phyloP scores from a whole-genome alignment of 352 stramenopile species.

The Phytophthora kernoviae region DNA sequence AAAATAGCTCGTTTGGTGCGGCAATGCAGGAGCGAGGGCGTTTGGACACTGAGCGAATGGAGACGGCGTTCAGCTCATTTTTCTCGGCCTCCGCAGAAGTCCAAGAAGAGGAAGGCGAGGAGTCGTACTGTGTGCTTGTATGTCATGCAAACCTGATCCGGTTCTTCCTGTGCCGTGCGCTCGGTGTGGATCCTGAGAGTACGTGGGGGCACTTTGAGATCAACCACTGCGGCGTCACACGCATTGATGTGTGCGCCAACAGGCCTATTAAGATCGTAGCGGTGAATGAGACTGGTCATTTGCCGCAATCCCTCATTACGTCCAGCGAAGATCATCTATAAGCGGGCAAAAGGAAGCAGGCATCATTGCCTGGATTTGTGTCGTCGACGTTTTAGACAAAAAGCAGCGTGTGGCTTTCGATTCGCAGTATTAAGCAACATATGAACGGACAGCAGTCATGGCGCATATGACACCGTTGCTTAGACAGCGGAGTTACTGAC shows the following conservation, averaged over 20 bases:
- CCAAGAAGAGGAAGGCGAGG: constrained; percentile 49
- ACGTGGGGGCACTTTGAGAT: constrained; percentile 87
- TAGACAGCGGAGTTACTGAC: constrained; percentile 42
- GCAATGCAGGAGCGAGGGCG: constrained; percentile 38
- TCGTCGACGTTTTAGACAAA: constrained; percentile 38
- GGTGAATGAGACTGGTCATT: constrained; percentile 82
- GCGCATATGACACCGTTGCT: constrained; percentile 15
- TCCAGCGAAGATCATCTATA: constrained; percentile 87
- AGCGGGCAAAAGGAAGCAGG: constrained; percentile 24
- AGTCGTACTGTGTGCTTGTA: constrained; percentile 74
- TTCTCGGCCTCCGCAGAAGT: constrained; percentile 23
- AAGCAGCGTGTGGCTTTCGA: constrained; percentile 4
- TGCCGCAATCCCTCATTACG: constrained; percentile 77
- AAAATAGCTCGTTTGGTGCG: constrained; percentile 20
- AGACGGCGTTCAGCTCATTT: constrained; percentile 61
- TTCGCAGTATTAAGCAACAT: neutral
- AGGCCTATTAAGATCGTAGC: constrained; percentile 72
- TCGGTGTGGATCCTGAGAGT: constrained; percentile 58
- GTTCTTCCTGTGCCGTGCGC: constrained; percentile 79
- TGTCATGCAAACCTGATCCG: constrained; percentile 87
- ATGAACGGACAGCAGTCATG: constrained; percentile 6
- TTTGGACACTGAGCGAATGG: constrained; percentile 64
- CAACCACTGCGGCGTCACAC: constrained; percentile 84
- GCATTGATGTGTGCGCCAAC: constrained; percentile 73
- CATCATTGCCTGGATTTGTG: constrained; percentile 22